Evolutionary conservation across 1,284 basidiomycete genomes (phyloP).

Genomic region (Pseudozyma tsukubaensis): DNA sequence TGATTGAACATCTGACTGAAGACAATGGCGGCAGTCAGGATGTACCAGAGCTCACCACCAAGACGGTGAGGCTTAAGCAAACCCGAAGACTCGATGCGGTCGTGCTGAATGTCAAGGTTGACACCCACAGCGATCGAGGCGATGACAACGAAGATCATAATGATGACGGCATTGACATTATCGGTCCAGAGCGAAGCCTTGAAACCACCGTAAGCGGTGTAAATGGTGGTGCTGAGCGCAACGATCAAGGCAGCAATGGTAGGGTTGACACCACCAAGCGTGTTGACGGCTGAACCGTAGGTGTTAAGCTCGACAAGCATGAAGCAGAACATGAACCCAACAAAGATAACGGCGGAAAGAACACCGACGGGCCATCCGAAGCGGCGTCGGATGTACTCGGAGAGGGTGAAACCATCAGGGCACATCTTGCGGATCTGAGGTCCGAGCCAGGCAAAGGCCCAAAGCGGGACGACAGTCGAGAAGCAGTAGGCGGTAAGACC

Average conservation of each 20-base stretch:
- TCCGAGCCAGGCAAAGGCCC: constrained; percentile 67
- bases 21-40: constrained; percentile 63
- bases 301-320: constrained; percentile 69
- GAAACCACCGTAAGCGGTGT: constrained; percentile 69
- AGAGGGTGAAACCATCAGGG: constrained; percentile 68
- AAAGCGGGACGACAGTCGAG: constrained; percentile 64
- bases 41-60: constrained; percentile 68
- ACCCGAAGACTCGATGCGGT: constrained; percentile 54
- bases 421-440: constrained; percentile 62
- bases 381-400: constrained; percentile 66
- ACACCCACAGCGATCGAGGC: constrained; percentile 62
- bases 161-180: constrained; percentile 67
- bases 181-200: constrained; percentile 68
- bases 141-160: constrained; percentile 65
- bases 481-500: constrained; percentile 66
- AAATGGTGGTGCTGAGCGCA: constrained; percentile 66
- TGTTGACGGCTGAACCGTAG: constrained; percentile 60
- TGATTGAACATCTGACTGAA: constrained; percentile 69
- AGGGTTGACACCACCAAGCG: constrained; percentile 59
- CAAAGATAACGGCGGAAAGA: constrained; percentile 63
- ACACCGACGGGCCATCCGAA: constrained; percentile 67
- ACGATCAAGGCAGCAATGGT: constrained; percentile 66
- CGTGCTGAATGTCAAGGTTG: constrained; percentile 61
- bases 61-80: constrained; percentile 58
- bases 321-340: constrained; percentile 69